phyloP scores from a whole-genome alignment of 2,329 filamentous ascomycete genomes.

The Coleophoma eucalyptorum region DNA sequence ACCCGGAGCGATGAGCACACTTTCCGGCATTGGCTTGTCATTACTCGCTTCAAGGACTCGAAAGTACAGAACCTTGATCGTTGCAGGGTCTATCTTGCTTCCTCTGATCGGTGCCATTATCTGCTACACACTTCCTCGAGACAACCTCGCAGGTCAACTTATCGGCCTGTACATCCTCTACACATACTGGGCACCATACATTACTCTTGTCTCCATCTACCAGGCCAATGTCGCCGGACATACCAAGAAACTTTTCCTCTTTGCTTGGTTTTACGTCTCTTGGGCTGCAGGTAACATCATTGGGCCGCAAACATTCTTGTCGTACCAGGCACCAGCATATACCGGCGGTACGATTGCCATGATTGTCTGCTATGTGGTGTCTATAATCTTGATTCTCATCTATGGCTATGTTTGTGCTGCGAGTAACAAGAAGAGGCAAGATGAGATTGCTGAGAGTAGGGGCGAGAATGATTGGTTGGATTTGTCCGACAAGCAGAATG shows the following conservation, averaged over 20 bases:
- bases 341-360: slow-evolving; percentile 33
- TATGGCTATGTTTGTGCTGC: slow-evolving; percentile 26
- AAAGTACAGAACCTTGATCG: slow-evolving; percentile 18
- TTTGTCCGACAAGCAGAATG: slow-evolving; percentile 12
- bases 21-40: slow-evolving; percentile 6
- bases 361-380: slow-evolving; percentile 30
- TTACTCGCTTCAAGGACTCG: slow-evolving; percentile 2
- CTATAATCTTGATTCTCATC: slow-evolving; percentile 20
- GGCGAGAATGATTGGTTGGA: slow-evolving; percentile 9
- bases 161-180: slow-evolving; percentile 29
- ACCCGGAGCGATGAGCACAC: slow-evolving; percentile 35
- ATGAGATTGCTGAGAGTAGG: neutral
- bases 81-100: slow-evolving; percentile 24
- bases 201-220: slow-evolving; percentile 15
- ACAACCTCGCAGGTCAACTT: slow-evolving; percentile 26
- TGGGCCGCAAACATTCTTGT: slow-evolving; percentile 1
- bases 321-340: slow-evolving; percentile 19
- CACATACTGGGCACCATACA: slow-evolving; percentile 27
- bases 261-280: slow-evolving; percentile 35
- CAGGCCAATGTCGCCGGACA: slow-evolving; percentile 35
- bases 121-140: slow-evolving; percentile 24
- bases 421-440: slow-evolving; percentile 27
- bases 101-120: slow-evolving; percentile 28
- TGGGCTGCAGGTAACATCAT: slow-evolving; percentile 15
- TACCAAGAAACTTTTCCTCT: slow-evolving; percentile 41